Conservation (phyloP, 2,329 filamentous ascomycete genomes). For the Talaromyces amestolkiae region DNA sequence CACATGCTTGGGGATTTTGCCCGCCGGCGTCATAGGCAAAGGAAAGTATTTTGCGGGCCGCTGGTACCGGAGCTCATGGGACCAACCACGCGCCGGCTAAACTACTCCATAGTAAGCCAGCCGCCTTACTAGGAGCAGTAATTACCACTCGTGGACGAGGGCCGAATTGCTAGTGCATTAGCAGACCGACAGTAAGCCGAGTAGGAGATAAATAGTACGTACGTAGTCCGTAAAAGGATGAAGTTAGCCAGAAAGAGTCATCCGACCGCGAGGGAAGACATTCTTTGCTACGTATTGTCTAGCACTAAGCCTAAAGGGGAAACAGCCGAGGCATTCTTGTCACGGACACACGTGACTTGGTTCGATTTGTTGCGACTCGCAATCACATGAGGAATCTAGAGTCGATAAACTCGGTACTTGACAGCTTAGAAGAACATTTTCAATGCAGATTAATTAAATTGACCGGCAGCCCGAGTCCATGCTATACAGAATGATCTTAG, state of each 20-base stretch:
- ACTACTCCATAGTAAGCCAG: background rate
- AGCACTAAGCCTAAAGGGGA: background rate
- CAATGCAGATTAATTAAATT: background rate
- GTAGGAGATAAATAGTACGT: background rate
- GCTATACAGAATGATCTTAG: background rate
- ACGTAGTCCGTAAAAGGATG: background rate
- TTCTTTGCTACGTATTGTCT: background rate
- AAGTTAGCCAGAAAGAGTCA: background rate
- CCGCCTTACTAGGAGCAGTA: background rate
- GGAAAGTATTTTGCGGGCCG: no score
- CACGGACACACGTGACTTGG: conserved; percentile 2
- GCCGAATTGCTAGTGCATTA: background rate
- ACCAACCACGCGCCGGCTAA: background rate
- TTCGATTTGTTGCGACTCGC: background rate
- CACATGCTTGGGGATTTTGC: conserved; percentile 18
- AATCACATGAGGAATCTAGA: conserved; percentile 1
- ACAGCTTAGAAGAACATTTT: background rate
- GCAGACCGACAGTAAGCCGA: background rate
- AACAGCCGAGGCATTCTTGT: background rate
- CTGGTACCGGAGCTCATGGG: background rate
- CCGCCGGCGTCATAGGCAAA: conserved; percentile 12
- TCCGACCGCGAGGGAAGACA: background rate
- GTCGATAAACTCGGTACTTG: background rate
- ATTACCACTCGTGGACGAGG: conserved; percentile 1
- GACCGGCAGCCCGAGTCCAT: background rate